These are phyloP conservation scores for Fonsecaea pugnacius DNA, from an alignment of 2,329 filamentous ascomycete species.

Conservation along the genomic window DNA sequence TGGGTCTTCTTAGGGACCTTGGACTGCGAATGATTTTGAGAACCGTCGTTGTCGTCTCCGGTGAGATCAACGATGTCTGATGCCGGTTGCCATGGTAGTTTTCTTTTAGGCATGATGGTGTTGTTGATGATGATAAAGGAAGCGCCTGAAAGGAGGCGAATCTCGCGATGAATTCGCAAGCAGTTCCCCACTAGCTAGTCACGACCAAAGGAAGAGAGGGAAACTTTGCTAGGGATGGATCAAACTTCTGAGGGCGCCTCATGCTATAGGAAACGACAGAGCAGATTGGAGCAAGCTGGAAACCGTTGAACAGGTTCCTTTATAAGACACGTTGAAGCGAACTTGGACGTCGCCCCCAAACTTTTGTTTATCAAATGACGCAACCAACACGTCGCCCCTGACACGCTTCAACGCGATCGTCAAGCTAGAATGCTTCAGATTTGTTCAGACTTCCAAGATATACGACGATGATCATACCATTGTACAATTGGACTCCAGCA, in stretches of 20 bases:
- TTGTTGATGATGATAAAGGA: neutral
- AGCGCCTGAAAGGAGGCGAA: neutral
- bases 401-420: neutral
- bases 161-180: neutral
- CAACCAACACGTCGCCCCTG: neutral
- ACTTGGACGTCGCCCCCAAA: neutral
- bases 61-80: slow-evolving; percentile 30
- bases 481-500: neutral
- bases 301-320: neutral
- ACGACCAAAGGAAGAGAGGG: neutral
- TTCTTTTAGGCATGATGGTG: slow-evolving; percentile 21
- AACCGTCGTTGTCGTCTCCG: slow-evolving; percentile 23
- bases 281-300: neutral
- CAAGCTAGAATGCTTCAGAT: neutral
- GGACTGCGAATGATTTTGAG: neutral
- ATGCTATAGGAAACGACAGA: neutral
- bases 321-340: neutral
- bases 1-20: slow-evolving; percentile 19
- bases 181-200: neutral
- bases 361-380: slow-evolving; percentile 10
- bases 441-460: too few relatives aligned
- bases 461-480: neutral
- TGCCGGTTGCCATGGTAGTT: slow-evolving; percentile 1
- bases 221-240: neutral
- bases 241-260: neutral